Evolutionary conservation across 306 rosid species (phyloP).

Genomic region (Prunus mongolica): DNA sequence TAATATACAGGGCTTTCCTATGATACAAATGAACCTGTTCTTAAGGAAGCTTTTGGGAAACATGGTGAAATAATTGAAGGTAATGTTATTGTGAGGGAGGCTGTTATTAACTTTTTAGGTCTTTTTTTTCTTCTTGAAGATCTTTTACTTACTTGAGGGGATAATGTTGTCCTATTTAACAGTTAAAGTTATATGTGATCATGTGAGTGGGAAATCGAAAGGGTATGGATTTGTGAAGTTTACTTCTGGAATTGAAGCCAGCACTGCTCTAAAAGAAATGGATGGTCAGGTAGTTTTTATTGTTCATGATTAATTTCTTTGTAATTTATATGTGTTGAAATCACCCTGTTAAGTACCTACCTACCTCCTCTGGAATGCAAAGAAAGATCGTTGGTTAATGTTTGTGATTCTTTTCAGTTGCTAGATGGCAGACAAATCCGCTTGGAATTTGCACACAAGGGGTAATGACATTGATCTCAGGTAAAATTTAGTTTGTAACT

Average conservation of each 20-base stretch:
- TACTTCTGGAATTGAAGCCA: conserved; percentile 49
- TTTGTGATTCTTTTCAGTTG: conserved; percentile 27
- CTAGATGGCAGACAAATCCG: conserved; percentile 59
- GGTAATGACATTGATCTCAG: conserved; percentile 4
- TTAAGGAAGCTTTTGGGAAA: conserved; percentile 48
- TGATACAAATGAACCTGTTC: conserved; percentile 62
- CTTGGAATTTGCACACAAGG: conserved; percentile 41
- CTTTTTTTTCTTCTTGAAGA: background rate
- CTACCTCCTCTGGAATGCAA: background rate
- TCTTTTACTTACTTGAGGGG: background rate
- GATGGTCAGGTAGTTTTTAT: conserved; percentile 38
- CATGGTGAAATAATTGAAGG: conserved; percentile 67
- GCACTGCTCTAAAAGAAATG: conserved; percentile 45
- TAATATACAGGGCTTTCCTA: conserved; percentile 49
- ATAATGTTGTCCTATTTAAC: background rate
- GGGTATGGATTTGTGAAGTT: conserved; percentile 63
- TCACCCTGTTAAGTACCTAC: background rate
- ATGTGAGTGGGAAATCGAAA: conserved; percentile 53
- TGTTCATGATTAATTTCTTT: background rate
- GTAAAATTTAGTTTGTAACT: background rate
- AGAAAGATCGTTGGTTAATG: background rate
- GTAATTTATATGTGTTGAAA: background rate
- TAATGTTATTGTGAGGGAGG: background rate
- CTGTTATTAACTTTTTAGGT: background rate
- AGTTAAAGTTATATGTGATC: conserved; percentile 69